Percentiles rank a stretch among this genome's conserved stretches.
These are phyloP conservation scores for Aureobasidium zeae DNA, from an alignment of 2,329 filamentous ascomycete species.

Conservation along the genomic window DNA sequence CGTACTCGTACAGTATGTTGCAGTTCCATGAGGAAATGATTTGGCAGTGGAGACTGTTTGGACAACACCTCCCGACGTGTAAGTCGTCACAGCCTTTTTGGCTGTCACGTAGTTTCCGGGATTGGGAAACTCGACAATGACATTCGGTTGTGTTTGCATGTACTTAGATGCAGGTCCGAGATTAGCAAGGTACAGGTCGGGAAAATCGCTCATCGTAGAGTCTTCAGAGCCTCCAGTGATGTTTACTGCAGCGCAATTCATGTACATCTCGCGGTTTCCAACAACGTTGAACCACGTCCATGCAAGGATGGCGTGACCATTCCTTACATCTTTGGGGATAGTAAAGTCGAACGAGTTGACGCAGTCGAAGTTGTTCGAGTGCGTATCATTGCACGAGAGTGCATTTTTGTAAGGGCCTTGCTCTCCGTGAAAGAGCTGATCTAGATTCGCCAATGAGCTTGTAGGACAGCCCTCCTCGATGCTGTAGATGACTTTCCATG, in stretches of 20 bases:
- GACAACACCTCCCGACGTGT: slow-evolving; percentile 3
- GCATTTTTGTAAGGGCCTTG: slow-evolving; percentile 27
- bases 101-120: slow-evolving; percentile 51
- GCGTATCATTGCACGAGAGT: slow-evolving; percentile 21
- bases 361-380: slow-evolving; percentile 21
- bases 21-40: slow-evolving; percentile 19
- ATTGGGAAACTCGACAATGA: slow-evolving; percentile 57
- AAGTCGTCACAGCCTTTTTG: slow-evolving; percentile 15
- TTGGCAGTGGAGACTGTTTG: slow-evolving; percentile 16
- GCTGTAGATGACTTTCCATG: slow-evolving; percentile 84
- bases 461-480: slow-evolving; percentile 79
- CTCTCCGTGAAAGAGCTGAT: slow-evolving; percentile 16
- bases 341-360: slow-evolving; percentile 56
- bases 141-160: slow-evolving; percentile 42
- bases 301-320: slow-evolving; percentile 70
- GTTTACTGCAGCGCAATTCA: slow-evolving; percentile 78
- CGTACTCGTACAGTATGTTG: too few relatives aligned
- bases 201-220: slow-evolving; percentile 52
- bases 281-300: slow-evolving; percentile 95
- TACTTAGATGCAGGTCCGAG: slow-evolving; percentile 39
- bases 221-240: slow-evolving; percentile 49
- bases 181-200: slow-evolving; percentile 69
- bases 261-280: slow-evolving; percentile 94
- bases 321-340: slow-evolving; percentile 61
- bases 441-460: slow-evolving; percentile 48